Conservation (phyloP, 2,329 filamentous ascomycete genomes). For the Tolypocladium album region DNA sequence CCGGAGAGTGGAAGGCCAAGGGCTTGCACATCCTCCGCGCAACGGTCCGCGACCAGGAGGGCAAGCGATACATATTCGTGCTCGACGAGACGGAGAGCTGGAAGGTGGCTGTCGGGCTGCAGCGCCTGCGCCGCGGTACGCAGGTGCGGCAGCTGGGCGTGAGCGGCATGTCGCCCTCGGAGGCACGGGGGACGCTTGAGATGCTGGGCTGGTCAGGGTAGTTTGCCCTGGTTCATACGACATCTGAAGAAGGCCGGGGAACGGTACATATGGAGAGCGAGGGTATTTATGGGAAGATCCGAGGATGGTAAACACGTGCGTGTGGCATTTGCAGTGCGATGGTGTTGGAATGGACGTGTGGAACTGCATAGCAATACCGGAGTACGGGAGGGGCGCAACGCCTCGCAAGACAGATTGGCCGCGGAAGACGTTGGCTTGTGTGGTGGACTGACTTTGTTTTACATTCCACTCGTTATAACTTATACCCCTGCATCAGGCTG, state of each 20-base stretch:
- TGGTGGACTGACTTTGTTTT: background rate
- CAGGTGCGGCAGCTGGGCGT: conserved; percentile 51
- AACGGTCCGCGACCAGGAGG: conserved; percentile 54
- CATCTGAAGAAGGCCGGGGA: no score
- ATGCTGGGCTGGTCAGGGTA: conserved; percentile 41
- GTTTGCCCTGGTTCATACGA: background rate
- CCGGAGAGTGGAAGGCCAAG: conserved; percentile 42
- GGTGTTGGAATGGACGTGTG: conserved; percentile 15
- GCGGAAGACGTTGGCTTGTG: background rate
- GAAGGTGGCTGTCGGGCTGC: conserved; percentile 54
- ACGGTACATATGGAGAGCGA: background rate
- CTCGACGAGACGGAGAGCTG: conserved; percentile 54
- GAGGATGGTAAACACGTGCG: background rate
- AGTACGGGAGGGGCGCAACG: conserved; percentile 10
- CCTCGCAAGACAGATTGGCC: background rate
- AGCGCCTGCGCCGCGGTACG: conserved; percentile 48
- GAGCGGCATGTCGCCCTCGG: conserved; percentile 40
- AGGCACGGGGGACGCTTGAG: conserved; percentile 45
- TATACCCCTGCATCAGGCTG: background rate
- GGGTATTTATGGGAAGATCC: background rate
- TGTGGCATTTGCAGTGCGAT: background rate
- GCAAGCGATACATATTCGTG: conserved; percentile 55
- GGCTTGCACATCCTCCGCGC: conserved; percentile 53
- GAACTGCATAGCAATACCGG: conserved; percentile 18
- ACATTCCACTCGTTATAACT: conserved; percentile 2